Conservation (phyloP, 176 grass and related monocot genomes). For the Dactylis glomerata region DNA sequence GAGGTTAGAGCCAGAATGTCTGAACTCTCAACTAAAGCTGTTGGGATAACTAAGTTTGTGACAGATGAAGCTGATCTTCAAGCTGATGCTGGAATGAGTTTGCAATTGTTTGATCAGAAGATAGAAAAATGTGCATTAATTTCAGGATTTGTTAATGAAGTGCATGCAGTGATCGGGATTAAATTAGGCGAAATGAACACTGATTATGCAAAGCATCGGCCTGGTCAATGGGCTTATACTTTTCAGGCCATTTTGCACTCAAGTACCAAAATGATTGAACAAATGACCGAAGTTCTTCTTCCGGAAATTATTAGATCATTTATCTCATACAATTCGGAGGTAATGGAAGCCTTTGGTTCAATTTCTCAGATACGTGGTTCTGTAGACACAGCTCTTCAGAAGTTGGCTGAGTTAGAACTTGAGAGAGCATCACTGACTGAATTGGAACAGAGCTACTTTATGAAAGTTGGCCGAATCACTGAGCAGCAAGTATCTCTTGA, state of each 20-base stretch:
- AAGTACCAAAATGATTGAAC: constrained; percentile 76
- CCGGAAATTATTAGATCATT: constrained; percentile 80
- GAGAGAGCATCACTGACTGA: constrained; percentile 79
- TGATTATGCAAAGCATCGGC: constrained; percentile 32
- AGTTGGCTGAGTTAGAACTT: constrained; percentile 74
- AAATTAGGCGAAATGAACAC: constrained; percentile 41
- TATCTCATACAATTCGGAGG: constrained; percentile 71
- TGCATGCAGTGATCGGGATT: constrained; percentile 55
- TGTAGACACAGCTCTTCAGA: constrained; percentile 77
- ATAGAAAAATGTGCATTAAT: constrained; percentile 88
- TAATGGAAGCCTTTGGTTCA: constrained; percentile 73
- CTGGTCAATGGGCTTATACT: constrained; percentile 64
- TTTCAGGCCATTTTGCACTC: constrained; percentile 60
- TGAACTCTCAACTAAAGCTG: constrained; percentile 58
- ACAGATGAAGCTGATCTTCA: constrained; percentile 42
- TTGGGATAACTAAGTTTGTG: constrained; percentile 40
- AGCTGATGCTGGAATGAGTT: constrained; percentile 43
- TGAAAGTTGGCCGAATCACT: constrained; percentile 80
- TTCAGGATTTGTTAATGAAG: constrained; percentile 72
- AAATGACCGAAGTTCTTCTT: constrained; percentile 77
- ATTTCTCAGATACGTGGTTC: constrained; percentile 84
- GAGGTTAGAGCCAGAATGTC: constrained; percentile 53
- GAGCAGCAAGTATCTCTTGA: constrained; percentile 81
- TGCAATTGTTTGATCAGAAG: constrained; percentile 69
- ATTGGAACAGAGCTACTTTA: constrained; percentile 84